Evolutionary conservation across 495 filamentous ascomycete genomes (phyloP).

Genomic region (Aspergillus diversus): DNA sequence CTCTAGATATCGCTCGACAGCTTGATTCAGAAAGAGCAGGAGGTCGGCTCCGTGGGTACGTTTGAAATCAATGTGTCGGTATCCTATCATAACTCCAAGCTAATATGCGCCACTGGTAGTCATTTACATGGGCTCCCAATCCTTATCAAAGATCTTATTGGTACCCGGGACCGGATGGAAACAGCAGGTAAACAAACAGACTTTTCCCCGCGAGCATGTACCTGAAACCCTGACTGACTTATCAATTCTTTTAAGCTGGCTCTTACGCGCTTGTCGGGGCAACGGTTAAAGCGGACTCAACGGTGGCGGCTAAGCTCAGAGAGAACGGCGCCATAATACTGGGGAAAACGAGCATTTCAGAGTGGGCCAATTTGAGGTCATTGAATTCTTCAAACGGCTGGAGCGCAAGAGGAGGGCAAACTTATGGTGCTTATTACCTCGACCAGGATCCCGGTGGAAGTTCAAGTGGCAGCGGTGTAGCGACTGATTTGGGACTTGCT

Average conservation of each 20-base stretch:
- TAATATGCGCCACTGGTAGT: conserved; percentile 21
- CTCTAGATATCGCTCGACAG: conserved; percentile 50
- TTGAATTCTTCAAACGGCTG: conserved; percentile 56
- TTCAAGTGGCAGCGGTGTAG: conserved; percentile 56
- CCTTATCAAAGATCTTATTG: conserved; percentile 71
- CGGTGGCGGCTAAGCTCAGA: conserved; percentile 50
- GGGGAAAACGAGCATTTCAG: conserved; percentile 57
- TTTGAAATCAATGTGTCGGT: not conserved
- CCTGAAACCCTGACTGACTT: conserved; percentile 4
- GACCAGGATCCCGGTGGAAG: conserved; percentile 57
- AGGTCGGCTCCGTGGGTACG: conserved; percentile 47
- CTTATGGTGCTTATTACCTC: conserved; percentile 52
- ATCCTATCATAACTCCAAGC: too few relatives aligned
- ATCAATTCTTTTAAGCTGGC: conserved; percentile 43
- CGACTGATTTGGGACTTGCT: conserved; percentile 52
- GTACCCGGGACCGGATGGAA: conserved; percentile 65
- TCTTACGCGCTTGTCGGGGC: conserved; percentile 60
- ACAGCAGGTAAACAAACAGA: conserved; percentile 46
- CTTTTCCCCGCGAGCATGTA: conserved; percentile 26
- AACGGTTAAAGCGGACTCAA: conserved; percentile 49
- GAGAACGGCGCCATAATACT: conserved; percentile 56
- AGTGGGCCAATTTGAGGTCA: conserved; percentile 60
- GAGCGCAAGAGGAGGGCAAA: conserved; percentile 57
- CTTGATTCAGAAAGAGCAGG: conserved; percentile 55
- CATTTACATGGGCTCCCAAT: conserved; percentile 70